phyloP scores from a whole-genome alignment of 2,329 filamentous ascomycete genomes.

The Ascocoryne sarcoides region DNA sequence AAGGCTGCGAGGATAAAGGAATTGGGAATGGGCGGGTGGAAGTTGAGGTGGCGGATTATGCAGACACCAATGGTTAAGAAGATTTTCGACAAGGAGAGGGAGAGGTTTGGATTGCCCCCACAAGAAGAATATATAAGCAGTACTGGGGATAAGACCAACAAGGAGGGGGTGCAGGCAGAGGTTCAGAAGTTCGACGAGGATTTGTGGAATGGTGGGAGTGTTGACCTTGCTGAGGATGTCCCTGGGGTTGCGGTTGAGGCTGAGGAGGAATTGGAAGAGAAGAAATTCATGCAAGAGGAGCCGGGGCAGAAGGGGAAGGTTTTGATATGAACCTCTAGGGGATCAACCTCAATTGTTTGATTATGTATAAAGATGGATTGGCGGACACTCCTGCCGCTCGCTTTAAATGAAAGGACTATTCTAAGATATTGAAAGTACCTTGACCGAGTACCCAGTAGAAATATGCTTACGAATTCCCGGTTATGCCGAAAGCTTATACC shows the following conservation, averaged over 20 bases:
- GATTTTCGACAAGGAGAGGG: slow-evolving; percentile 56
- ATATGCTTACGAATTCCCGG: no score
- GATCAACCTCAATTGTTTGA: slow-evolving; percentile 1
- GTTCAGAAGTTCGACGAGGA: slow-evolving; percentile 35
- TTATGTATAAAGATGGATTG: no score
- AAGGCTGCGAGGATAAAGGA: slow-evolving; percentile 74
- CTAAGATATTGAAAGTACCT: no score
- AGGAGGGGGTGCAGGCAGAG: slow-evolving; percentile 25
- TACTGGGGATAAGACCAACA: slow-evolving; percentile 29
- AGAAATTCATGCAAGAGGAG: slow-evolving; percentile 29
- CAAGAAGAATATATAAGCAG: slow-evolving; percentile 33
- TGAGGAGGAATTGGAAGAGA: slow-evolving; percentile 25
- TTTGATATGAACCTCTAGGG: slow-evolving; percentile 16
- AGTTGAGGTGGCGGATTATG: slow-evolving; percentile 81
- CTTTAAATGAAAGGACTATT: no score
- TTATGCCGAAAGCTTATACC: no score
- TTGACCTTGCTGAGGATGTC: slow-evolving; percentile 24
- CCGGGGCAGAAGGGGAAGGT: slow-evolving; percentile 24
- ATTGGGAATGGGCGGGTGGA: slow-evolving; percentile 84
- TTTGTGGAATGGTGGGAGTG: slow-evolving; percentile 34
- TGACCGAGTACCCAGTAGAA: no score
- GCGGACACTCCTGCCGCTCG: no score
- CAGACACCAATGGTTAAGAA: slow-evolving; percentile 61
- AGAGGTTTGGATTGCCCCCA: slow-evolving; percentile 53
- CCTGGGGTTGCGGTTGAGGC: slow-evolving; percentile 34